These are phyloP conservation scores for Aureobasidium leucospermi DNA, from an alignment of 2,329 filamentous ascomycete genomes.

Conservation along the genomic window DNA sequence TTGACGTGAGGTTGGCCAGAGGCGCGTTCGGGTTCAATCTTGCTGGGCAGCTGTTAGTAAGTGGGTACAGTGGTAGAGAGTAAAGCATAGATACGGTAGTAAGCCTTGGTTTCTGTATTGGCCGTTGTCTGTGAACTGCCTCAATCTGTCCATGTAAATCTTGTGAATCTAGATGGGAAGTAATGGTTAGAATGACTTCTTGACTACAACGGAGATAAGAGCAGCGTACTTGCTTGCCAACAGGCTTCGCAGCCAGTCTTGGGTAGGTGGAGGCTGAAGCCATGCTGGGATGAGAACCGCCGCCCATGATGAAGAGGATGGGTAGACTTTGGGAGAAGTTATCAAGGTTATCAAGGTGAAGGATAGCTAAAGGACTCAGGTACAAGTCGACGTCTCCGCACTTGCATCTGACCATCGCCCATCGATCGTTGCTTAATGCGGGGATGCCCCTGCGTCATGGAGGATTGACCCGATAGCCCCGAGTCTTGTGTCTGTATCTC, in stretches of 20 bases:
- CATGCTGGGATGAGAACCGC: conserved; percentile 26
- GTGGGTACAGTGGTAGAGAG: background rate
- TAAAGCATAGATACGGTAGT: conserved; percentile 49
- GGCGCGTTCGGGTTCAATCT: conserved; percentile 61
- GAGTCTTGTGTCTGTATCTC: background rate
- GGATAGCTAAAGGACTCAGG: background rate
- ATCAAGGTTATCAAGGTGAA: background rate
- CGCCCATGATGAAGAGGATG: conserved; percentile 27
- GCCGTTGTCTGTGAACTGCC: conserved; percentile 69
- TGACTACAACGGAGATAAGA: conserved; percentile 25
- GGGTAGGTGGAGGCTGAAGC: conserved; percentile 37
- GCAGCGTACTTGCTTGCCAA: conserved; percentile 54
- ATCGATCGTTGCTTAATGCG: background rate
- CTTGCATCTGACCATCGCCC: background rate
- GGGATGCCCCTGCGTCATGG: background rate
- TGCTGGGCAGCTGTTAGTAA: conserved; percentile 27
- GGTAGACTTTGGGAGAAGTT: background rate
- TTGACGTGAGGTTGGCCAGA: conserved; percentile 71
- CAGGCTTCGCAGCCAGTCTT: conserved; percentile 43
- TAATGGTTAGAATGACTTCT: background rate
- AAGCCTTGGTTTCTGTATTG: conserved; percentile 44
- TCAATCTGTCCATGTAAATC: conserved; percentile 79
- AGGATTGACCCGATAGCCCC: background rate
- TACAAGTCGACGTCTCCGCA: background rate
- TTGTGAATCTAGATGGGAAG: conserved; percentile 51